Evolutionary conservation across 768 basidiomycete species (phyloP), one percentile per base, ranked within the genome.

Genomic region (Erythrobasidium yunnanense): DNA sequence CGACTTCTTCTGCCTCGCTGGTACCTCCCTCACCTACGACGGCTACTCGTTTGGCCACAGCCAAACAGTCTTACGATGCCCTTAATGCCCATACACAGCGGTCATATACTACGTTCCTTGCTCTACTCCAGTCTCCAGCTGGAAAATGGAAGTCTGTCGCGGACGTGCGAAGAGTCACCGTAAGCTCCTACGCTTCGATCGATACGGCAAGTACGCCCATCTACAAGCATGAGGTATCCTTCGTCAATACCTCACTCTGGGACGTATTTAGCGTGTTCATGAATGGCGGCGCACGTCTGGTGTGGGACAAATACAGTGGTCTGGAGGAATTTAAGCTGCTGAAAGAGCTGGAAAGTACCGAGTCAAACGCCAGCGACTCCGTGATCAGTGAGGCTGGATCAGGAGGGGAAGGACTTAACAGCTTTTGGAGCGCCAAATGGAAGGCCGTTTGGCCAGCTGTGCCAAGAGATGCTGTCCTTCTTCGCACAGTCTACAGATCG

Each of bases 101-200:
- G 67, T 93, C 88, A 75, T 99, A 99, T 72, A 96, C 97, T 57
- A 96, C 97, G 76, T 97, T 99, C 75, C 92, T 92, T 0, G 95
- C 92, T 0, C 79, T 99, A 52, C 77, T 99, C 53, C 95, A 97
- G 76, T 93, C 97, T 72, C 95, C 95, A 0, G 91, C 96, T 76
- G 90, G 90, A 2, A 99, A 99, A 76, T 99, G 93, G 93, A 85
- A 85, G 73, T 42, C n/a, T 65, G 56, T 69, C 55, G 69, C 86
- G 50, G 95, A 99, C 70, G 81, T 82, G 29, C 82, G 86, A 47
- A 93, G 95, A 1, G 93, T 97, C 0, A 87, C 90, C 3, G 84
- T 99, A 35, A 90, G 91, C 3, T 92, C 96, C 75, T 83, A 97
- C 7, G 88, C 96, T 74, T 93, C 91, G 0, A 96, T 97, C 67